These are phyloP conservation scores for Angomonas ambiguus DNA, from an alignment of 208 protist species.

Conservation along the genomic window DNA sequence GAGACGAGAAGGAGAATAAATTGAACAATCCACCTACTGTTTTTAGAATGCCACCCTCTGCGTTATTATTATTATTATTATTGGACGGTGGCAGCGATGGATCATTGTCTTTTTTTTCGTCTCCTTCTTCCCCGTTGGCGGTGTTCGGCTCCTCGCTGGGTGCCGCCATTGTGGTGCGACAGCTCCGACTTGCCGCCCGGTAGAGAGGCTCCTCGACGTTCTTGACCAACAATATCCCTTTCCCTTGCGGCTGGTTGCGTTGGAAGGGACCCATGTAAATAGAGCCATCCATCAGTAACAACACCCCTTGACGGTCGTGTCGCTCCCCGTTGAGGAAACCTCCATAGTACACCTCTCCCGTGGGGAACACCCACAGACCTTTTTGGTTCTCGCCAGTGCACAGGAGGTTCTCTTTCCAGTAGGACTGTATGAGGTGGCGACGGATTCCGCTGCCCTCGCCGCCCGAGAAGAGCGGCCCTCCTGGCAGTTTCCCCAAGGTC, in stretches of 20 bases:
- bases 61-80: conserved; percentile 9
- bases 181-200: not conserved
- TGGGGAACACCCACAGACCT: conserved; percentile 64
- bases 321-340: conserved; percentile 45
- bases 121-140: not conserved
- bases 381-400: conserved; percentile 6
- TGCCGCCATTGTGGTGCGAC: not conserved
- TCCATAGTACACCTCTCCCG: conserved; percentile 74
- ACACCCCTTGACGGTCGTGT: conserved; percentile 15
- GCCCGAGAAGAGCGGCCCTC: not conserved
- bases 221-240: conserved; percentile 56
- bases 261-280: conserved; percentile 64
- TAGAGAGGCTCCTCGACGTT: conserved; percentile 47
- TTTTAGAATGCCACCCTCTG: no score
- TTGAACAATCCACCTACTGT: not conserved
- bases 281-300: conserved; percentile 74
- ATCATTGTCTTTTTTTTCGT: not conserved
- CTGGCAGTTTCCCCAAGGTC: conserved; percentile 22
- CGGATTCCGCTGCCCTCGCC: not conserved
- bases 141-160: not conserved
- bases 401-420: conserved; percentile 60
- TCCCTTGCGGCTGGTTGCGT: conserved; percentile 48
- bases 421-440: not conserved
- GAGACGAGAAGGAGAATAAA: conserved; percentile 2
- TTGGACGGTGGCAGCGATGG: not conserved